These are phyloP conservation scores for Priceomyces haplophilus DNA, from an alignment of 805 yeast species.

Conservation along the genomic window DNA sequence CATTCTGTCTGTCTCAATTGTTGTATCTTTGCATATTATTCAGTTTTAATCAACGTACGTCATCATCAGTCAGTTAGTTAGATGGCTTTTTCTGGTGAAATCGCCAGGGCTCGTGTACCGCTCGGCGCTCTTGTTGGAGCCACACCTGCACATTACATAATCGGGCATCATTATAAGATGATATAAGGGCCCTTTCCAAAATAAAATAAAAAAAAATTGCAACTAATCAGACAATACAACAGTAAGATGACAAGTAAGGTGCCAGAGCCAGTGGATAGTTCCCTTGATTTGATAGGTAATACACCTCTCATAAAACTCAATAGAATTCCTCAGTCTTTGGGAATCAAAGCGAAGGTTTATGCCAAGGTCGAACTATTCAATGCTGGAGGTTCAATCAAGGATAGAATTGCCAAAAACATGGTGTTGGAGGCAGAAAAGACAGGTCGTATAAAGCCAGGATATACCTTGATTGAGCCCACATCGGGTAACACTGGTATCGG, in stretches of 20 bases:
- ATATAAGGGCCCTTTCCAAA: background rate
- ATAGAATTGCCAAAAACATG: conserved; percentile 84
- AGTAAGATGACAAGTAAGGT: conserved; percentile 3
- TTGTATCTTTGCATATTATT: too few species aligned
- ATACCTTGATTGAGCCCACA: conserved; percentile 83
- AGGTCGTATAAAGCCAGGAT: conserved; percentile 81
- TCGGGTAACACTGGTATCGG: conserved; percentile 93
- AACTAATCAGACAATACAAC: background rate
- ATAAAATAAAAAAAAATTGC: too few species aligned
- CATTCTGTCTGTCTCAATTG: too few species aligned
- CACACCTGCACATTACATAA: background rate
- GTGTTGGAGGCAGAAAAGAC: conserved; percentile 77
- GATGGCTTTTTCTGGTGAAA: too few species aligned
- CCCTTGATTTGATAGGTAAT: conserved; percentile 77
- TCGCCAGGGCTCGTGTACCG: background rate
- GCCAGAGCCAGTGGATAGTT: conserved; percentile 40
- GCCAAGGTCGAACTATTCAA: conserved; percentile 82
- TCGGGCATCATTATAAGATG: background rate
- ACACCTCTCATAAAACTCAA: conserved; percentile 77
- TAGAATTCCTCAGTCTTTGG: conserved; percentile 71
- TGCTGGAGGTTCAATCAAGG: conserved; percentile 89
- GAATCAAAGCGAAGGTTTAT: conserved; percentile 66
- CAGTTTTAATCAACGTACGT: too few species aligned
- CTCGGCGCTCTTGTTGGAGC: background rate
- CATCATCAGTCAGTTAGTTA: too few species aligned